phyloP scores from a whole-genome alignment of 345 rosid species.

The Melastoma malabathricum region DNA sequence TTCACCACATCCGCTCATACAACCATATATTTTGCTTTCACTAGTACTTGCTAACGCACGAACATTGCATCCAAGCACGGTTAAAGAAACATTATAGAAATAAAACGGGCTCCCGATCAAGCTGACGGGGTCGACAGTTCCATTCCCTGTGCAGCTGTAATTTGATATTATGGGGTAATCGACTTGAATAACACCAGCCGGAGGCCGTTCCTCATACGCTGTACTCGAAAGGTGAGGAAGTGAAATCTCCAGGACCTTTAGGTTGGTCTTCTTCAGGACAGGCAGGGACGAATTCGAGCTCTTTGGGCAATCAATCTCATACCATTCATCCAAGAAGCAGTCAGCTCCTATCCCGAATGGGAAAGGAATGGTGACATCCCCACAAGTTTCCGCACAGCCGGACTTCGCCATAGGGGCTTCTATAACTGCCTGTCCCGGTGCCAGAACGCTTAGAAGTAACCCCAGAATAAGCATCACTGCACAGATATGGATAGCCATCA shows the following conservation, averaged over 20 bases:
- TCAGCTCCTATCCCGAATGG: neutral
- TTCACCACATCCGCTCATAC: neutral
- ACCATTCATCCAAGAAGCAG: constrained; percentile 3
- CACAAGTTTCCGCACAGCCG: neutral
- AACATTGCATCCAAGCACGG: constrained; percentile 1
- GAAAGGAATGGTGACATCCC: neutral
- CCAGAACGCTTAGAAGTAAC: too few relatives aligned
- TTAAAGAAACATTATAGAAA: neutral
- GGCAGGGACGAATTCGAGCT: neutral
- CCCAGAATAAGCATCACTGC: too few relatives aligned
- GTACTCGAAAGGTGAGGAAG: neutral
- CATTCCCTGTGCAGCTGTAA: neutral
- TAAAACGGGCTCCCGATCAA: neutral
- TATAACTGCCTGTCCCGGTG: too few relatives aligned
- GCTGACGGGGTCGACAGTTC: neutral
- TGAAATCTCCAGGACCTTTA: neutral
- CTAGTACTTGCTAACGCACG: neutral
- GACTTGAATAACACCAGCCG: neutral
- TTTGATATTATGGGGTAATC: neutral
- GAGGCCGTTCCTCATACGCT: too few relatives aligned
- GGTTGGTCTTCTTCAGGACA: neutral
- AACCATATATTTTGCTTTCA: neutral
- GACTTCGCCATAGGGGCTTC: neutral
- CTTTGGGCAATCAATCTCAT: neutral
- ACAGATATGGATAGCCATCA: too few relatives aligned